Evolutionary conservation across 2,329 filamentous ascomycete species (phyloP).

Genomic region (Ophiostoma sp.): DNA sequence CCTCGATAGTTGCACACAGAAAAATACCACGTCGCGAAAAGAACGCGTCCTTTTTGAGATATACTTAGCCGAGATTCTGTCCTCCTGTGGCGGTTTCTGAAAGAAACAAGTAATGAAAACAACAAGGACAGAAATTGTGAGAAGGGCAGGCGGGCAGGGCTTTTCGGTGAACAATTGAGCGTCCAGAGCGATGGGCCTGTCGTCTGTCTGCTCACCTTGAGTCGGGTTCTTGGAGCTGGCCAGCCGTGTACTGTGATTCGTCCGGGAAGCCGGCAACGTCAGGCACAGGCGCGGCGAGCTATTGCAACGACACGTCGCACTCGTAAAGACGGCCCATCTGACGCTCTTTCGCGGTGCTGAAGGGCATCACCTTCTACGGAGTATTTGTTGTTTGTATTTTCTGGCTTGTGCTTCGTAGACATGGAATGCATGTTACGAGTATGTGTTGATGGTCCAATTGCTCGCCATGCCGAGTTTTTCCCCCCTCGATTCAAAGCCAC

Average conservation of each 20-base stretch:
- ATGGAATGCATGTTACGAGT: neutral
- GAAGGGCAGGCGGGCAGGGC: neutral
- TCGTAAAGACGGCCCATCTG: neutral
- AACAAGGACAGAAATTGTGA: neutral
- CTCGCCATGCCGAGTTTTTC: neutral
- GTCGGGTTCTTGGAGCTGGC: neutral
- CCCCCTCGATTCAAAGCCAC: neutral
- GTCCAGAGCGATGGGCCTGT: neutral
- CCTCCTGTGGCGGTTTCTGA: neutral
- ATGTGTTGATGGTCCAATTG: neutral
- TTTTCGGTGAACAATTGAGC: neutral
- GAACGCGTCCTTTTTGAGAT: neutral
- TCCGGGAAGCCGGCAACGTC: neutral
- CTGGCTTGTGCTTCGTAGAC: neutral
- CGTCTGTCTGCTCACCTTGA: neutral
- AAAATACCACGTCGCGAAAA: conserved; percentile 20
- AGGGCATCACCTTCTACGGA: neutral
- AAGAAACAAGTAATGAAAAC: neutral
- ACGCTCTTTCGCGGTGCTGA: neutral
- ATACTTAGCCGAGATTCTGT: neutral
- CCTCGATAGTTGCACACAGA: conserved; percentile 3
- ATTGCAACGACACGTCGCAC: neutral
- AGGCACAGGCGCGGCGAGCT: neutral
- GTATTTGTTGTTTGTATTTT: neutral
- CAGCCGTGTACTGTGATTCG: conserved; percentile 6